Evolutionary conservation across 2,329 filamentous ascomycete genomes (phyloP).

Genomic region (Calonectria naviculata): DNA sequence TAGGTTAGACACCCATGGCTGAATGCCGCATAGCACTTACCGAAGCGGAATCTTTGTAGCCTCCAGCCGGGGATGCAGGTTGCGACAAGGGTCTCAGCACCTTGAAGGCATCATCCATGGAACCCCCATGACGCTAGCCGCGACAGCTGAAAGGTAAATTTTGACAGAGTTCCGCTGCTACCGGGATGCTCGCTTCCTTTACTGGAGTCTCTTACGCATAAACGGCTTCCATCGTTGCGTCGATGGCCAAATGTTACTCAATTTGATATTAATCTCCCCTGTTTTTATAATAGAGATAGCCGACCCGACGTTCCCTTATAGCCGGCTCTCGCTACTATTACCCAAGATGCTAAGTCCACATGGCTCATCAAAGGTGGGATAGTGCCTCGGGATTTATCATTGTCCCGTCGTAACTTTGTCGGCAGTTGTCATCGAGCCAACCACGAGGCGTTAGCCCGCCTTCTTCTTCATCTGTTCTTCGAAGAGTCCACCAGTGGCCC

Average conservation of each 20-base stretch:
- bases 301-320: not conserved
- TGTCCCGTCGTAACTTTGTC: not conserved
- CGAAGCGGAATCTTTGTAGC: not conserved
- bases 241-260: not conserved
- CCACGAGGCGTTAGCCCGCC: not conserved
- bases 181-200: not conserved
- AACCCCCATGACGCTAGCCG: not conserved
- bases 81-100: not conserved
- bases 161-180: not conserved
- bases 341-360: not conserved
- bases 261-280: not conserved
- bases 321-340: not conserved
- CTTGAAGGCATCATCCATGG: not conserved
- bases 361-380: too few species aligned
- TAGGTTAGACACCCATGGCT: not conserved
- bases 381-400: not conserved
- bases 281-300: not conserved
- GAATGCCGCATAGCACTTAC: not conserved
- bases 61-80: not conserved
- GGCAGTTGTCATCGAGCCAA: not conserved
- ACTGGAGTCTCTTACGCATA: not conserved
- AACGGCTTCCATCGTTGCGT: not conserved
- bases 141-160: not conserved
- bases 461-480: not conserved
- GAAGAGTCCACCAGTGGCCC: not conserved